Percentiles rank a stretch among this genome's conserved stretches.
phyloP scores from a whole-genome alignment of 306 rosid genomes.

The Spatholobus suberectus region DNA sequence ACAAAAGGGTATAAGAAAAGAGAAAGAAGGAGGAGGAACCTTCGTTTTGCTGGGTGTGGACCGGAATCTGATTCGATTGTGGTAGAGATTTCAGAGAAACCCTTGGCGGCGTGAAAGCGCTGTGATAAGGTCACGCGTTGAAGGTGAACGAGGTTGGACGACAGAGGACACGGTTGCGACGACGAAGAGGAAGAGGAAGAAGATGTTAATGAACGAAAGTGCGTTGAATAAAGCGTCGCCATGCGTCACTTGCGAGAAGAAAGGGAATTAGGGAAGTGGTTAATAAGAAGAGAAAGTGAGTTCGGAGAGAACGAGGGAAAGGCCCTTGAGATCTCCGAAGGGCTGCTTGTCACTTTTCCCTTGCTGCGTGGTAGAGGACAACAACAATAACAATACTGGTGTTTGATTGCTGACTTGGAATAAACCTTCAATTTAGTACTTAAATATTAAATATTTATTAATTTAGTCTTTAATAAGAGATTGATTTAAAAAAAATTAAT shows the following conservation, averaged over 20 bases:
- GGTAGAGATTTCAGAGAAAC: constrained; percentile 58
- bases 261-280: neutral
- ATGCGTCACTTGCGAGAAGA: no score
- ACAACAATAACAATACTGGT: no score
- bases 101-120: constrained; percentile 48
- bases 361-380: constrained; percentile 24
- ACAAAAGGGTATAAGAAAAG: constrained; percentile 25
- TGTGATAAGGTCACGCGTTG: constrained; percentile 47
- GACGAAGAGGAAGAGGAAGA: constrained; percentile 32
- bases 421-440: no score
- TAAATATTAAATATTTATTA: no score
- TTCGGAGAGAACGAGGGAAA: constrained; percentile 59
- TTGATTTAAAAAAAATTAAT: no score
- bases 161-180: constrained; percentile 1
- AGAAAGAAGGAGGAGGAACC: constrained; percentile 46
- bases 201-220: constrained; percentile 48
- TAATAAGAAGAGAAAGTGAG: constrained; percentile 42
- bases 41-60: constrained; percentile 54
- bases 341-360: constrained; percentile 50
- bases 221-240: constrained; percentile 71
- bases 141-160: constrained; percentile 32
- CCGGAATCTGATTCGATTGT: constrained; percentile 41
- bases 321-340: constrained; percentile 89
- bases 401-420: no score
- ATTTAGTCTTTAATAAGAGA: no score